Conservation (phyloP, 73 alveolate species). For the Symbiodinium natans region DNA sequence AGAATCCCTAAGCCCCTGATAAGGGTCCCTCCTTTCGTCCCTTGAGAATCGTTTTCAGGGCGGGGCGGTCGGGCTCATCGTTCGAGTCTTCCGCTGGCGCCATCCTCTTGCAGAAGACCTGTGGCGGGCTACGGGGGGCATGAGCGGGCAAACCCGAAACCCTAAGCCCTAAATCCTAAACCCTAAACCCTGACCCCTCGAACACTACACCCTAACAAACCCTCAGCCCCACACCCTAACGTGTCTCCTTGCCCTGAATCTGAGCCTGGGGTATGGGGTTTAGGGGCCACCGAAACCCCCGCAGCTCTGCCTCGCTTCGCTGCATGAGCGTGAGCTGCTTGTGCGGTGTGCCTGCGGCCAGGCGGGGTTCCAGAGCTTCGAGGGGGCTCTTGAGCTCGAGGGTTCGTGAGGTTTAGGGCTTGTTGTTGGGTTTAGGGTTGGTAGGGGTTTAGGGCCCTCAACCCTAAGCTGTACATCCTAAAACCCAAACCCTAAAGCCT, state of each 20-base stretch:
- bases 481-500: not conserved
- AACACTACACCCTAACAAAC: too few relatives aligned
- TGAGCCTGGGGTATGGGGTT: not conserved
- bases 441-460: too few relatives aligned
- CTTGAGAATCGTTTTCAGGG: too few relatives aligned
- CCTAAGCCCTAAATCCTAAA: too few relatives aligned
- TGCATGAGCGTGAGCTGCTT: not conserved
- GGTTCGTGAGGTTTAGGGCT: not conserved
- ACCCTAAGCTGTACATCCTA: too few relatives aligned
- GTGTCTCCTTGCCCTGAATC: too few relatives aligned
- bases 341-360: not conserved
- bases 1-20: not conserved
- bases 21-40: not conserved
- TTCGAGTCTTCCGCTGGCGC: slow-evolving; percentile 36
- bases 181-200: too few relatives aligned
- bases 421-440: too few relatives aligned
- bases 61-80: not conserved
- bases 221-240: too few relatives aligned
- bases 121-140: too few relatives aligned
- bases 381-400: not conserved
- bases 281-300: too few relatives aligned
- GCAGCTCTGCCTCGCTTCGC: not conserved
- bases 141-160: too few relatives aligned
- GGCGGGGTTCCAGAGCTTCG: not conserved
- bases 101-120: slow-evolving; percentile 67